Base-by-base conservation (phyloP, 2,329 filamentous ascomycete species). In the Bretziella fagacearum region DNA sequence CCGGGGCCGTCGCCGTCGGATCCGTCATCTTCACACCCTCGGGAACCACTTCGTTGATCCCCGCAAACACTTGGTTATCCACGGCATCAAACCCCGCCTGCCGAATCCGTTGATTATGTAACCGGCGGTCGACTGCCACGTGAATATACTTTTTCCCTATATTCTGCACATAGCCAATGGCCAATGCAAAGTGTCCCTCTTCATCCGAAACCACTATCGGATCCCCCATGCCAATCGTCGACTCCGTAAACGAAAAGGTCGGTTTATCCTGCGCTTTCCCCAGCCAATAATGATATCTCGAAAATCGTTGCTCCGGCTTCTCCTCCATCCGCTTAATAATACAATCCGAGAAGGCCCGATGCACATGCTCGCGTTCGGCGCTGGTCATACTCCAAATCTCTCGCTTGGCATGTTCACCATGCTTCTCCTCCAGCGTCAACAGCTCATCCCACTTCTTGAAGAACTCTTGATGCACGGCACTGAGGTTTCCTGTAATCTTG, bases 351-450 rank as follows among this genome's bases (percentile, higher is more conserved):
- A 96, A 96, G 60, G 91, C 96, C 47, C 89, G 76, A 1, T 87
- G 87, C 7, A 89, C 70, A 56, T 81, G 83, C 60, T 98, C 86
- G 40, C 91, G 79, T 59, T 96, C 85, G 1, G 67, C 69, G 59
- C 91, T 95, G 18, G 87, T 65, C 83, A 98, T 93, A 0, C 87
- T 95, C 91, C 91, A 98, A 2, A 98, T 67, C 59, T 98, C 91
- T 53, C 86, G 73, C 52, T 86, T 78, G 53, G 86, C 81, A 56
- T 83, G 93, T 58, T 91, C 81, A 57, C 82, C 77, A 56, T 93
- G 86, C 55, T 81, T 84, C 60, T 98, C 91, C 65, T 98, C 91
- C 59, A 91, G 91, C 0, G 89, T 96, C 30, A 98, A 67, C 11
- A 98, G 69, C 44, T 80, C 73, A 60, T 98, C 91, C 91, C 91